These are phyloP conservation scores for Phytophthora macrochlamydospora DNA, from an alignment of 352 stramenopile species.

Conservation along the genomic window DNA sequence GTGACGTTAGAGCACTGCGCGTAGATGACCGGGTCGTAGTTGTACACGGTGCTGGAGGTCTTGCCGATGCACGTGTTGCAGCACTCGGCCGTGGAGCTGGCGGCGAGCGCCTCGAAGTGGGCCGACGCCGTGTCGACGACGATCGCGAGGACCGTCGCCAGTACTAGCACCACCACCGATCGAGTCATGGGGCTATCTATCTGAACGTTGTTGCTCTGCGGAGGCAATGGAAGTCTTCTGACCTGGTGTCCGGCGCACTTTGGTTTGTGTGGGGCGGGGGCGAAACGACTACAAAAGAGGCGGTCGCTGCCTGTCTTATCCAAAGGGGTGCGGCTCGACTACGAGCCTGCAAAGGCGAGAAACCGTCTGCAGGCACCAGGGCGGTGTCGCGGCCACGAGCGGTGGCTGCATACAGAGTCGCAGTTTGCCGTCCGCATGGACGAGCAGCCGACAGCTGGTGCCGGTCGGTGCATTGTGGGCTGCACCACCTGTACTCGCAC, in stretches of 20 bases:
- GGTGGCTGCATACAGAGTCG: constrained; percentile 9
- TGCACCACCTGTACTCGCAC: background rate
- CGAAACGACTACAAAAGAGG: constrained; percentile 24
- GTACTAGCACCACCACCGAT: background rate
- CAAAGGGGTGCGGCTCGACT: background rate
- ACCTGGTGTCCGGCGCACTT: too few relatives aligned
- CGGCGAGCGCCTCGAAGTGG: constrained; percentile 21
- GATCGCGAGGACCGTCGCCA: background rate
- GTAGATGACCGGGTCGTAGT: constrained; percentile 72
- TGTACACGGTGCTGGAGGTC: constrained; percentile 54
- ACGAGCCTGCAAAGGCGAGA: too few relatives aligned
- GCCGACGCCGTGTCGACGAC: background rate
- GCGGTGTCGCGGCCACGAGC: background rate
- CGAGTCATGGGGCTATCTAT: background rate
- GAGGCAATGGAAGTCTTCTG: background rate
- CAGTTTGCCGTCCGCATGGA: background rate
- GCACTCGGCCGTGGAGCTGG: constrained; percentile 41
- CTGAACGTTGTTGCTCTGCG: background rate
- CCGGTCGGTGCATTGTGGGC: background rate
- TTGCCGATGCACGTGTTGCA: constrained; percentile 76
- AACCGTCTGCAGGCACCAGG: too few relatives aligned
- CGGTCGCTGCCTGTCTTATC: constrained; percentile 34
- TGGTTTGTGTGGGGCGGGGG: background rate
- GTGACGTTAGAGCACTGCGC: constrained; percentile 51
- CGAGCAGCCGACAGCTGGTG: background rate